Evolutionary conservation across 352 stramenopile genomes (phyloP).

Genomic region (Globisporangium mamillatum): DNA sequence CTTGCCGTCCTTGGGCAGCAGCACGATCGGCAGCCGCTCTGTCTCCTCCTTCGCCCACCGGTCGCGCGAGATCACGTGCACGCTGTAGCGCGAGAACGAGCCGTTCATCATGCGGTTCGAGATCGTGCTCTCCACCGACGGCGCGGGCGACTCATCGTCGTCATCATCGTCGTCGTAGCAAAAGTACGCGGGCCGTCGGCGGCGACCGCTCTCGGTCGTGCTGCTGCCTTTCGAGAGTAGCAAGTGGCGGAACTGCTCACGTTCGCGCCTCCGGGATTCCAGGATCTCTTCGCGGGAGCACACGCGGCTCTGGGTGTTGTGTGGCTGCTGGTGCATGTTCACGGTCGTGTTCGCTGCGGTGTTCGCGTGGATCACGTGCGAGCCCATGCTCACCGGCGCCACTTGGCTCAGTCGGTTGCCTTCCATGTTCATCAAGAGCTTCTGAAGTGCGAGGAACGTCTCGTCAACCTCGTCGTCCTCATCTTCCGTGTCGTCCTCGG

Average conservation of each 20-base stretch:
- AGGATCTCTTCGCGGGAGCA: slow-evolving; percentile 74
- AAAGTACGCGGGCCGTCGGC: slow-evolving; percentile 47
- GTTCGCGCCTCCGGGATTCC: slow-evolving; percentile 55
- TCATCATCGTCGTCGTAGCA: slow-evolving; percentile 69
- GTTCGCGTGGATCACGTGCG: slow-evolving; percentile 10
- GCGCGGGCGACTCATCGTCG: slow-evolving; percentile 47
- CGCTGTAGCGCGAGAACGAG: slow-evolving; percentile 69
- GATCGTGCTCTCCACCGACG: slow-evolving; percentile 76
- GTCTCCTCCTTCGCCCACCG: slow-evolving; percentile 68
- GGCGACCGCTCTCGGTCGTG: slow-evolving; percentile 21
- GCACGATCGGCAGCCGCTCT: slow-evolving; percentile 67
- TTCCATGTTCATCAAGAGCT: slow-evolving; percentile 67
- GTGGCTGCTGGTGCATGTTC: slow-evolving; percentile 17
- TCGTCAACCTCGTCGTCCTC: slow-evolving; percentile 76
- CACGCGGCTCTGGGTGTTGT: slow-evolving; percentile 18
- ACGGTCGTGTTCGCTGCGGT: not conserved
- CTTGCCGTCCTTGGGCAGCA: slow-evolving; percentile 65
- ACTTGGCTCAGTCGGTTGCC: slow-evolving; percentile 27
- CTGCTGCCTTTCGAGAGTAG: slow-evolving; percentile 39
- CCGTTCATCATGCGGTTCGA: slow-evolving; percentile 82
- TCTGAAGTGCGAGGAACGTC: slow-evolving; percentile 76
- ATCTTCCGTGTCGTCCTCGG: slow-evolving; percentile 35
- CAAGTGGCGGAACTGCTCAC: slow-evolving; percentile 65
- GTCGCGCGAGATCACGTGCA: slow-evolving; percentile 71
- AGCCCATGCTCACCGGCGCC: slow-evolving; percentile 13